These are phyloP conservation scores for Blakeslea trispora DNA, from an alignment of 371 early-diverging fungal genomes.

Conservation along the genomic window DNA sequence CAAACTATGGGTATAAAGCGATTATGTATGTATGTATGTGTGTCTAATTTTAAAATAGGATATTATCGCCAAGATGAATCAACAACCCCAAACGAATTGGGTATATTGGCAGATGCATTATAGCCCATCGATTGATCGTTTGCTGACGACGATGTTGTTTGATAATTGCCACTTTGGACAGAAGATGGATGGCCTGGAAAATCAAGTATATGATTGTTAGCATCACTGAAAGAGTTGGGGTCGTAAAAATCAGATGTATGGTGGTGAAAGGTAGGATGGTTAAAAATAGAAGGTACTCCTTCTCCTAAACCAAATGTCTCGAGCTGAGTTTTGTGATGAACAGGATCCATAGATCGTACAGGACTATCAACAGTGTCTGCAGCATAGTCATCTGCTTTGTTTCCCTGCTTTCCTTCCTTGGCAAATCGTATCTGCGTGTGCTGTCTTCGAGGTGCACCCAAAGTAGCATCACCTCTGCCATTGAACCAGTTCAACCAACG, in stretches of 20 bases:
- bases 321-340: background rate
- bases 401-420: background rate
- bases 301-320: background rate
- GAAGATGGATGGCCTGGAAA: background rate
- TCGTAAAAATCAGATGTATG: background rate
- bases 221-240: background rate
- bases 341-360: background rate
- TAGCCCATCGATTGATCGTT: background rate
- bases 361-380: background rate
- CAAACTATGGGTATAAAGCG: background rate
- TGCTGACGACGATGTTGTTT: background rate
- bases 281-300: background rate
- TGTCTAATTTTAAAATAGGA: no score
- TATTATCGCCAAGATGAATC: slow-evolving; percentile 8
- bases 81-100: slow-evolving; percentile 11
- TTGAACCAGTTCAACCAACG: slow-evolving; percentile 45
- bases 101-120: background rate
- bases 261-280: background rate
- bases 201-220: background rate
- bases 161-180: background rate
- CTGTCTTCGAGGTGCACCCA: background rate
- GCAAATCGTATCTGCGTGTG: background rate
- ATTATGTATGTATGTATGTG: no score
- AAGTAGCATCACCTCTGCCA: slow-evolving; percentile 3
- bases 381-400: background rate